Evolutionary conservation across 2,329 filamentous ascomycete species (phyloP).

Genomic region (Colletotrichum sojae): DNA sequence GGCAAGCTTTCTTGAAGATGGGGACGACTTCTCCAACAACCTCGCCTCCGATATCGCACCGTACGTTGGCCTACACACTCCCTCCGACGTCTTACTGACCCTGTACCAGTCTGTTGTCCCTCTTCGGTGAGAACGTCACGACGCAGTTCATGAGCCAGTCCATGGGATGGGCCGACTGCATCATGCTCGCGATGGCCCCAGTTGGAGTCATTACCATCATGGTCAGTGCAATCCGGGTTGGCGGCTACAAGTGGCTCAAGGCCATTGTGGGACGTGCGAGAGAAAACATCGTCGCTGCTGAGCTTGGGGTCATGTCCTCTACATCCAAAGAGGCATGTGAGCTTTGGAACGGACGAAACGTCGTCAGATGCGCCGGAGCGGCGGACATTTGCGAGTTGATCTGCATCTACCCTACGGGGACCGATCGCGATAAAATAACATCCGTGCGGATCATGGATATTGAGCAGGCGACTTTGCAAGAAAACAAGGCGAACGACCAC

Average conservation of each 20-base stretch:
- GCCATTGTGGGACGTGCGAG: slow-evolving; percentile 56
- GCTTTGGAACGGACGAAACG: slow-evolving; percentile 46
- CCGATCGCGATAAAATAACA: no score
- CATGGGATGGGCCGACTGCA: slow-evolving; percentile 46
- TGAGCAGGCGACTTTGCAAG: not conserved
- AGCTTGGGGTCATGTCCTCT: slow-evolving; percentile 57
- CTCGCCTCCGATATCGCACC: not conserved
- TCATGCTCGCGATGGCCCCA: slow-evolving; percentile 53
- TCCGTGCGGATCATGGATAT: not conserved
- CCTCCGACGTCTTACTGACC: not conserved
- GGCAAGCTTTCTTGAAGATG: not conserved
- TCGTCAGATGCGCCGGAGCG: not conserved
- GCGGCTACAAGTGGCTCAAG: slow-evolving; percentile 47
- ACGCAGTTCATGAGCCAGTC: slow-evolving; percentile 56
- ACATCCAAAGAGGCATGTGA: slow-evolving; percentile 57
- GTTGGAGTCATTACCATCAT: slow-evolving; percentile 58
- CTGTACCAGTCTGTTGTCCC: slow-evolving; percentile 45
- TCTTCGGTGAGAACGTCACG: slow-evolving; percentile 56
- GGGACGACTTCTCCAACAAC: not conserved
- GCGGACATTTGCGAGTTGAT: not conserved
- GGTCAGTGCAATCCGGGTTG: slow-evolving; percentile 50
- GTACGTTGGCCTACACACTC: not conserved
- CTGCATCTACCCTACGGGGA: not conserved
- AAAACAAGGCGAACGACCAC: not conserved
- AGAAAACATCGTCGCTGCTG: slow-evolving; percentile 50